phyloP scores from a whole-genome alignment of 1,284 basidiomycete species.

The Cryptococcus jaspeensis region DNA sequence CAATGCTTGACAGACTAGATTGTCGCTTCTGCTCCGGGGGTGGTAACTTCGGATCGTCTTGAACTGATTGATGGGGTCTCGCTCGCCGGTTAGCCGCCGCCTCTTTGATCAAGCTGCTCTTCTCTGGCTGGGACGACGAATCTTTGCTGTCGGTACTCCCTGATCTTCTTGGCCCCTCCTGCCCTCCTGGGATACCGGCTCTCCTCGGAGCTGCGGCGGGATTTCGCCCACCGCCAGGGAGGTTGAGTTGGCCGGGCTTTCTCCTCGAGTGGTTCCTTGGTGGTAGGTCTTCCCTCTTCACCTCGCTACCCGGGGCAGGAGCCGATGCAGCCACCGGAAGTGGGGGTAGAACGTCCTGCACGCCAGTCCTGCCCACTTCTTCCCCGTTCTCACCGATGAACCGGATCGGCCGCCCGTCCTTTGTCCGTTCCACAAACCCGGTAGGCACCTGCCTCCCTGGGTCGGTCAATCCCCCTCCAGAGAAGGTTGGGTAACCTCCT shows the following conservation, averaged over 20 bases:
- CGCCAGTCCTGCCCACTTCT: not conserved
- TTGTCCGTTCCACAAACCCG: constrained; percentile 21
- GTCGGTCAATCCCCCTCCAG: constrained; percentile 20
- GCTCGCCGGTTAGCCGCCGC: too few species aligned
- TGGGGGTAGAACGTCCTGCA: not conserved
- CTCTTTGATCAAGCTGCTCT: not conserved
- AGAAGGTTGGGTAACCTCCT: constrained; percentile 42
- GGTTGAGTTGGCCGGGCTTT: not conserved
- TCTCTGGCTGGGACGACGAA: not conserved
- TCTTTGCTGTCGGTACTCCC: constrained; percentile 1
- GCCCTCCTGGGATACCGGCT: not conserved
- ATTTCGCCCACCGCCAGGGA: not conserved
- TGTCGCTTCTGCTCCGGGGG: constrained; percentile 2
- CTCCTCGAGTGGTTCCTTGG: constrained; percentile 2
- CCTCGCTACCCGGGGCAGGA: not conserved
- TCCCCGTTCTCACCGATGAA: constrained; percentile 19
- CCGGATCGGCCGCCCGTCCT: constrained; percentile 14
- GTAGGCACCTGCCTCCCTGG: constrained; percentile 28
- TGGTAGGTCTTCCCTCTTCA: not conserved
- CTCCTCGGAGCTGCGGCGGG: too few species aligned
- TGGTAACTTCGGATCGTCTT: too few species aligned
- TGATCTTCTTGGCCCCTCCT: not conserved
- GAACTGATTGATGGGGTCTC: too few species aligned
- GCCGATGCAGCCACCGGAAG: not conserved
- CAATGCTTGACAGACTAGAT: constrained; percentile 7